These are phyloP conservation scores for Artemisia annua DNA, from an alignment of 129 eudicot genomes.

Conservation along the genomic window DNA sequence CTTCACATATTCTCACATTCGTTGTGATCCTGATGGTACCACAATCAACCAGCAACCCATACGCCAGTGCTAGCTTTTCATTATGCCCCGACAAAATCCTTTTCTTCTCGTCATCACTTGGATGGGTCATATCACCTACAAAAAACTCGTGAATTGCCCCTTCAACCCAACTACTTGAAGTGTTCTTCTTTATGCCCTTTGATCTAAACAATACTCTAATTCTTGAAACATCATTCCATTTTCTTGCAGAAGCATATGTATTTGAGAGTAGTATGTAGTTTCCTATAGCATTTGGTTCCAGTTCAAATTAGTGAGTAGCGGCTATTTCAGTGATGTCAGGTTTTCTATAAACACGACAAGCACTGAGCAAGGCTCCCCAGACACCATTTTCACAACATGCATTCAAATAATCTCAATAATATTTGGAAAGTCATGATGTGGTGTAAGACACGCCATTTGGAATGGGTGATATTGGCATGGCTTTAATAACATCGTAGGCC, in stretches of 20 bases:
- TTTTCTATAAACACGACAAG: constrained; percentile 39
- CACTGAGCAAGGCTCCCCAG: constrained; percentile 63
- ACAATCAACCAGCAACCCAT: constrained; percentile 38
- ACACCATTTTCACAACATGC: constrained; percentile 3
- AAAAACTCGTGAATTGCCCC: constrained; percentile 46
- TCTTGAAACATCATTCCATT: constrained; percentile 51
- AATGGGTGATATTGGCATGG: constrained; percentile 55
- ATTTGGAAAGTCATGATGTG: too few species aligned
- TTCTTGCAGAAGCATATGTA: constrained; percentile 49
- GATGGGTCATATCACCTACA: constrained; percentile 45
- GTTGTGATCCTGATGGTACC: constrained; percentile 44
- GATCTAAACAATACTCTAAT: constrained; percentile 50
- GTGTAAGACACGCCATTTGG: background rate
- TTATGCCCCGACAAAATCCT: constrained; percentile 49
- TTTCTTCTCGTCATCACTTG: constrained; percentile 48
- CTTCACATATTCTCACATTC: constrained; percentile 60
- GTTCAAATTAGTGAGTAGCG: constrained; percentile 43
- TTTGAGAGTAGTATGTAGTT: constrained; percentile 57
- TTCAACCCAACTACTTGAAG: constrained; percentile 58
- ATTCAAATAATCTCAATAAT: too few species aligned
- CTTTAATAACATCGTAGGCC: constrained; percentile 47
- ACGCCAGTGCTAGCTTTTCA: constrained; percentile 59
- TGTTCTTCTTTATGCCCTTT: constrained; percentile 44
- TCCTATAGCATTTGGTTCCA: constrained; percentile 53
- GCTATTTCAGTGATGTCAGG: constrained; percentile 53